A percentile compares a stretch with the other conserved stretches of the same genome.
These are phyloP conservation scores for Colletotrichum neosansevieriae DNA, from an alignment of 2,329 filamentous ascomycete species.

Conservation along the genomic window DNA sequence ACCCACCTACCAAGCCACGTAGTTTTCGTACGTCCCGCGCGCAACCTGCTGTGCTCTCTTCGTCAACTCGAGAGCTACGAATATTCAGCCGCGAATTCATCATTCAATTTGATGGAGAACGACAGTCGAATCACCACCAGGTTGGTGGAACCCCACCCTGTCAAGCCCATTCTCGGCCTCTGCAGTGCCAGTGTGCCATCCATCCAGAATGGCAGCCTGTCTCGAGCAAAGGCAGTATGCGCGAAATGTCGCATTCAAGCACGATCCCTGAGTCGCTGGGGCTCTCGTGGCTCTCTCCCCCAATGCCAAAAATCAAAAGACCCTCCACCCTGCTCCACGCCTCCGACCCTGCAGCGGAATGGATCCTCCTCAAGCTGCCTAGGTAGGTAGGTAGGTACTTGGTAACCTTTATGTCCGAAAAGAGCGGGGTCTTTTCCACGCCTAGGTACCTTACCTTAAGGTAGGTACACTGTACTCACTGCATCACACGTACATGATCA, in stretches of 20 bases:
- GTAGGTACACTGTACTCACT: too few relatives aligned
- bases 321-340: slow-evolving; percentile 20
- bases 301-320: slow-evolving; percentile 22
- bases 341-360: slow-evolving; percentile 29
- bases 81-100: neutral
- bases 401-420: too few relatives aligned
- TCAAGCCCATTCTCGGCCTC: neutral
- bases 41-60: too few relatives aligned
- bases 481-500: neutral
- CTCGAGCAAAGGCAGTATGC: neutral
- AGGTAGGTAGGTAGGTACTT: too few relatives aligned
- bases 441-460: too few relatives aligned
- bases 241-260: slow-evolving; percentile 31
- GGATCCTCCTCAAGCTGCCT: neutral
- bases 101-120: neutral
- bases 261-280: slow-evolving; percentile 27
- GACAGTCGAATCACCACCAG: neutral
- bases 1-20: too few relatives aligned
- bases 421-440: too few relatives aligned
- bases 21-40: too few relatives aligned
- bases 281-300: slow-evolving; percentile 13
- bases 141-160: slow-evolving; percentile 1
- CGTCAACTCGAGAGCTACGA: too few relatives aligned
- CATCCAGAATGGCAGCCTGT: slow-evolving; percentile 3
- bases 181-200: neutral